phyloP scores from a whole-genome alignment of 306 rosid species.

The Vigna nakashimae region DNA sequence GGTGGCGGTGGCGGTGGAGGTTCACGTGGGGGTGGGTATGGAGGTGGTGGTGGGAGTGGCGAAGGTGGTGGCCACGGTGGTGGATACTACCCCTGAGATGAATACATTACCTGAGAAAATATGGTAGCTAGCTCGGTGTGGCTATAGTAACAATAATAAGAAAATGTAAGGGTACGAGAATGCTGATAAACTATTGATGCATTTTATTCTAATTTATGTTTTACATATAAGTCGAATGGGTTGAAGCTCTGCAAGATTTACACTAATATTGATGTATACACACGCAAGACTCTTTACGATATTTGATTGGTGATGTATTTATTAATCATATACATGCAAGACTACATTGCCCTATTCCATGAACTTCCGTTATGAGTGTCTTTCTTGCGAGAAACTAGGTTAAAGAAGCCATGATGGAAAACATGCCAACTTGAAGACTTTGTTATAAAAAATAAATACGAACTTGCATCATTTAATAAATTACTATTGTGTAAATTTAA shows the following conservation, averaged over 20 bases:
- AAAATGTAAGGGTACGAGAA: constrained; percentile 24
- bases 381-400: background rate
- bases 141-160: constrained; percentile 35
- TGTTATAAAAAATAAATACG: background rate
- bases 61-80: constrained; percentile 55
- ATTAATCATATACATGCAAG: background rate
- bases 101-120: background rate
- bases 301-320: background rate
- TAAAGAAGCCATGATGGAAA: background rate
- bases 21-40: constrained; percentile 38
- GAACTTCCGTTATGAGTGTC: background rate
- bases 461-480: background rate
- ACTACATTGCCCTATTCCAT: background rate
- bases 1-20: constrained; percentile 31
- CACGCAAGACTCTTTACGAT: background rate
- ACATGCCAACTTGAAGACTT: background rate
- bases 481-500: background rate
- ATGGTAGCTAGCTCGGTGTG: background rate
- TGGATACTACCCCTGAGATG: constrained; percentile 46
- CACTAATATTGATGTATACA: background rate
- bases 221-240: no score
- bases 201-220: background rate
- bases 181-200: constrained; percentile 12
- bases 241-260: background rate
- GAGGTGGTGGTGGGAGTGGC: constrained; percentile 29